A percentile compares a stretch with the other conserved stretches of the same genome.
Conservation (phyloP, 768 basidiomycete genomes). For the Mrakia blollopis region DNA sequence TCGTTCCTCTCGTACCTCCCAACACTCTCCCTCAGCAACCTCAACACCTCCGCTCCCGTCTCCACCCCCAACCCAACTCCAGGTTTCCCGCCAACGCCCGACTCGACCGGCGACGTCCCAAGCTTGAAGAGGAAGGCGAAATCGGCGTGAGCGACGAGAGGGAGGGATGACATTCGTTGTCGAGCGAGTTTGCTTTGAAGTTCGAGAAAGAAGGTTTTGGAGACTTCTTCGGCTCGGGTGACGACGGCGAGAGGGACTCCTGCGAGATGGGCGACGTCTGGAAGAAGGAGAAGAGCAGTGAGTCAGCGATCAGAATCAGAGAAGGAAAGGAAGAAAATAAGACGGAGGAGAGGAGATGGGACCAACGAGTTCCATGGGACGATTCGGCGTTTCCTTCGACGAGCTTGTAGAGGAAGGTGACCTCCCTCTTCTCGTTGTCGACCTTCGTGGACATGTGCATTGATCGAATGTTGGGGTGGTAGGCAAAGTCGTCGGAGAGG, state of each 20-base stretch:
- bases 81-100: neutral
- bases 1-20: conserved; percentile 16
- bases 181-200: conserved; percentile 60
- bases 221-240: conserved; percentile 78
- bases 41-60: conserved; percentile 9
- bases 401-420: conserved; percentile 91
- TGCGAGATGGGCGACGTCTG: conserved; percentile 78
- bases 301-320: neutral
- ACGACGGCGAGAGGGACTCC: conserved; percentile 78
- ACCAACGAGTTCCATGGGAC: conserved; percentile 44
- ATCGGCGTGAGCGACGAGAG: conserved; percentile 81
- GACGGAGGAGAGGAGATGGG: neutral
- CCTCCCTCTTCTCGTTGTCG: conserved; percentile 85
- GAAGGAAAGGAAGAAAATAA: neutral
- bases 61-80: neutral
- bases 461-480: conserved; percentile 84
- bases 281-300: neutral
- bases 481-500: conserved; percentile 85
- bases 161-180: conserved; percentile 54
- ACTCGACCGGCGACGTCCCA: neutral
- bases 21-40: conserved; percentile 16
- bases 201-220: conserved; percentile 77
- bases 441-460: conserved; percentile 96
- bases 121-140: conserved; percentile 64
- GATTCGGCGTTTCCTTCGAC: conserved; percentile 49